These are phyloP conservation scores for Galerina sulciceps DNA, from an alignment of 768 basidiomycete genomes.

Conservation along the genomic window DNA sequence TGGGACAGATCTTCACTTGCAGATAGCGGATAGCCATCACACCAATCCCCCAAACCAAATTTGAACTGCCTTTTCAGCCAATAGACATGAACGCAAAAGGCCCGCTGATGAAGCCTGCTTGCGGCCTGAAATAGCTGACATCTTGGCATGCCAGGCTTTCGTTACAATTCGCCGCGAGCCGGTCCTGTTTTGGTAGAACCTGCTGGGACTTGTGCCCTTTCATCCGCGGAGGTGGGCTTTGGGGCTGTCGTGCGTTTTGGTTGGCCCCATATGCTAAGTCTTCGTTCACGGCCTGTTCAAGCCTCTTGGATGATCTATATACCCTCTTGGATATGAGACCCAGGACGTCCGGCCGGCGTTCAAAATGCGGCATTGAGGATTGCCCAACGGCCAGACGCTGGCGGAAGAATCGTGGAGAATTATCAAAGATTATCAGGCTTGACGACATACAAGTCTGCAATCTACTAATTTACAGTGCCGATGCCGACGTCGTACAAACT, in stretches of 20 bases:
- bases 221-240: conserved; percentile 13
- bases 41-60: conserved; percentile 2
- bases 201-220: conserved; percentile 1
- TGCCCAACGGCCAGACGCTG: neutral
- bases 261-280: conserved; percentile 5
- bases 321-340: neutral
- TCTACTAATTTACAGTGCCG: conserved; percentile 3
- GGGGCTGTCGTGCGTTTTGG: neutral
- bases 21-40: conserved; percentile 9
- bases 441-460: conserved; percentile 3
- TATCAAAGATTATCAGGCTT: neutral
- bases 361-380: conserved; percentile 2
- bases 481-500: neutral
- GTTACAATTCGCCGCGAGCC: conserved; percentile 7
- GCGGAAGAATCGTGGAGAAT: neutral
- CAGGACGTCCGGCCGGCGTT: neutral
- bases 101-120: too few species aligned
- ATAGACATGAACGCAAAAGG: neutral
- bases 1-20: conserved; percentile 7
- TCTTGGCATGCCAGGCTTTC: conserved; percentile 10
- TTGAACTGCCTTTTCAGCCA: neutral
- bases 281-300: neutral
- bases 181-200: conserved; percentile 6
- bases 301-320: conserved; percentile 5
- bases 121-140: conserved; percentile 10